Evolutionary conservation across 2,329 filamentous ascomycete genomes (phyloP).

Genomic region (Pseudogymnoascus sp.): DNA sequence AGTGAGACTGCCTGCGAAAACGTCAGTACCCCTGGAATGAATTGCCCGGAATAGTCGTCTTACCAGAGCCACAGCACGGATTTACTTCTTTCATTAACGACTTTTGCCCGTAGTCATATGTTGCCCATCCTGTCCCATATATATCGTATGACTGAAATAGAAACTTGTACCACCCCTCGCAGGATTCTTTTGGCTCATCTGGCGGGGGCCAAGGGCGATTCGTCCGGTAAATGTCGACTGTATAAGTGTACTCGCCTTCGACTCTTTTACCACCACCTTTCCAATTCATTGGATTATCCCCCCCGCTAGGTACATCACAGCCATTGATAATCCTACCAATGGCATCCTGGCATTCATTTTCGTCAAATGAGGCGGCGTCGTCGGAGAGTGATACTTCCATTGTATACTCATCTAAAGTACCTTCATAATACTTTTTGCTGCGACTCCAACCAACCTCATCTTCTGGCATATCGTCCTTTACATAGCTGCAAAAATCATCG

Average conservation of each 20-base stretch:
- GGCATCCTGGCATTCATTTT: conserved; percentile 16
- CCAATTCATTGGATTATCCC: conserved; percentile 28
- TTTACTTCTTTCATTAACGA: conserved; percentile 20
- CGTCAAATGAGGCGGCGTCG: conserved; percentile 13
- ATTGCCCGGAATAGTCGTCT: background rate
- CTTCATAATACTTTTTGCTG: conserved; percentile 22
- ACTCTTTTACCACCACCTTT: conserved; percentile 25
- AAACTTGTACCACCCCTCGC: conserved; percentile 21
- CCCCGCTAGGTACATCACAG: conserved; percentile 23
- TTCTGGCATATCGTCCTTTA: conserved; percentile 4
- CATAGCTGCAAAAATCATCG: conserved; percentile 26
- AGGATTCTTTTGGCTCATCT: conserved; percentile 18
- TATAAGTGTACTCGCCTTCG: conserved; percentile 24
- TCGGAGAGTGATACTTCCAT: background rate
- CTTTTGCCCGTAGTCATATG: conserved; percentile 23
- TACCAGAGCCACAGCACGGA: conserved; percentile 19
- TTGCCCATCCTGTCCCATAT: conserved; percentile 24
- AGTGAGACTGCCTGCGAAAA: conserved; percentile 17
- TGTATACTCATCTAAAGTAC: conserved; percentile 16
- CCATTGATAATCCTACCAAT: conserved; percentile 23
- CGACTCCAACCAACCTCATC: conserved; percentile 19
- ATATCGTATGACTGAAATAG: conserved; percentile 20
- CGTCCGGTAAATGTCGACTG: conserved; percentile 18
- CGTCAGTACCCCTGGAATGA: background rate
- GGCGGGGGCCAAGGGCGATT: conserved; percentile 24